These are phyloP conservation scores for Exophiala phaeomuriformis DNA, from an alignment of 2,329 filamentous ascomycete species.

Conservation along the genomic window DNA sequence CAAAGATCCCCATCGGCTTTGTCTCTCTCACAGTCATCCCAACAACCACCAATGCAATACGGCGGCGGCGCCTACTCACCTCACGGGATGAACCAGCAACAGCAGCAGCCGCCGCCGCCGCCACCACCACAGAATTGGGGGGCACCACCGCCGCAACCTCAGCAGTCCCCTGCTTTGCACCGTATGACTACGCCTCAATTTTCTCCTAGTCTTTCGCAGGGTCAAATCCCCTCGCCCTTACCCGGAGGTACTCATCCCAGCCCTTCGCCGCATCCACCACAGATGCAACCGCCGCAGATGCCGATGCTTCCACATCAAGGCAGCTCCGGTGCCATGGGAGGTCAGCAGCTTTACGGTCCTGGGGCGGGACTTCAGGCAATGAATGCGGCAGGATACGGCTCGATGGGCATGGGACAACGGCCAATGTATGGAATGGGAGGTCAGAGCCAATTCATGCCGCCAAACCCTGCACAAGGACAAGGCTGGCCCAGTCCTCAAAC, in stretches of 20 bases:
- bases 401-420: slow-evolving; percentile 21
- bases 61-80: slow-evolving; percentile 47
- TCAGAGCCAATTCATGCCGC: slow-evolving; percentile 24
- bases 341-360: slow-evolving; percentile 25
- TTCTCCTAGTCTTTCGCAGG: slow-evolving; percentile 23
- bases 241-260: slow-evolving; percentile 18
- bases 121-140: slow-evolving; percentile 60
- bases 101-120: slow-evolving; percentile 50
- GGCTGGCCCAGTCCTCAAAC: slow-evolving; percentile 22
- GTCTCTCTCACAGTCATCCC: slow-evolving; percentile 47
- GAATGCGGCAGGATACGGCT: slow-evolving; percentile 21
- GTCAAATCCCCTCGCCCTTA: slow-evolving; percentile 27
- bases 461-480: slow-evolving; percentile 23
- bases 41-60: slow-evolving; percentile 47
- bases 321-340: slow-evolving; percentile 16
- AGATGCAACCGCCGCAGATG: slow-evolving; percentile 28
- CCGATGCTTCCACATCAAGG: slow-evolving; percentile 25
- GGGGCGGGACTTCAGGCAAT: slow-evolving; percentile 27
- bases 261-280: slow-evolving; percentile 25
- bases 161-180: slow-evolving; percentile 47
- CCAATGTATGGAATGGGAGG: slow-evolving; percentile 23
- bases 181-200: slow-evolving; percentile 31
- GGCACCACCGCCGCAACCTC: slow-evolving; percentile 57
- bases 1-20: slow-evolving; percentile 49
- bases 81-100: slow-evolving; percentile 42